Evolutionary conservation across 2,329 filamentous ascomycete genomes (phyloP).

Genomic region (Trichoderma brevicompactum): DNA sequence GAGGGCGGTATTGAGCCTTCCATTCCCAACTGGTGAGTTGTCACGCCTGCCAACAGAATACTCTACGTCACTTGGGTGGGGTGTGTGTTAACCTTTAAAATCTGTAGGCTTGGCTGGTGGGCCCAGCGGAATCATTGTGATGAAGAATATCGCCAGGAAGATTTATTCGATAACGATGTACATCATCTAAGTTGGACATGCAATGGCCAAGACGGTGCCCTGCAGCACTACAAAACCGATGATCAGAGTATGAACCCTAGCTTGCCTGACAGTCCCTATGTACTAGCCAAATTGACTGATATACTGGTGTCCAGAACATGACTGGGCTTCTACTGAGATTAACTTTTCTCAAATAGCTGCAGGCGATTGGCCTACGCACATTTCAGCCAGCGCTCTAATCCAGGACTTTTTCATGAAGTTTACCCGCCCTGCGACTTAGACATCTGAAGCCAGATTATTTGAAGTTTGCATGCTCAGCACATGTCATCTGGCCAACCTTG

Average conservation of each 20-base stretch:
- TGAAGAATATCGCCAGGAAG: slow-evolving; percentile 38
- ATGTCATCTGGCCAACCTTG: too few species aligned
- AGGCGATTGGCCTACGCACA: slow-evolving; percentile 46
- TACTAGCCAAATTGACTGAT: background rate
- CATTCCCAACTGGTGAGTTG: slow-evolving; percentile 42
- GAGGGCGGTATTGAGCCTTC: slow-evolving; percentile 48
- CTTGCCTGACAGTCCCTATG: background rate
- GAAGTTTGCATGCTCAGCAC: too few species aligned
- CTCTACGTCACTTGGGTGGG: background rate
- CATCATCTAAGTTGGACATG: slow-evolving; percentile 51
- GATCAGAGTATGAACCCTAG: slow-evolving; percentile 40
- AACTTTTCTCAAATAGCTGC: slow-evolving; percentile 51
- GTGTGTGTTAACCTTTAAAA: background rate
- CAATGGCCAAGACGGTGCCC: slow-evolving; percentile 39
- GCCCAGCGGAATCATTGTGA: slow-evolving; percentile 47
- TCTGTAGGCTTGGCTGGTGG: slow-evolving; percentile 47
- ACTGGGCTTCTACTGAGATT: slow-evolving; percentile 51
- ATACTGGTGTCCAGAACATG: slow-evolving; percentile 40
- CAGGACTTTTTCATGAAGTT: slow-evolving; percentile 51
- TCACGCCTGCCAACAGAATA: too few species aligned
- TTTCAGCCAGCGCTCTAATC: slow-evolving; percentile 50
- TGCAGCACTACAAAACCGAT: slow-evolving; percentile 53
- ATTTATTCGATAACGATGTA: slow-evolving; percentile 46
- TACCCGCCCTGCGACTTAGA: slow-evolving; percentile 30
- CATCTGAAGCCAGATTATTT: background rate